Base-by-base conservation (phyloP, 495 filamentous ascomycete genomes). In the Podospora pseudocomata region DNA sequence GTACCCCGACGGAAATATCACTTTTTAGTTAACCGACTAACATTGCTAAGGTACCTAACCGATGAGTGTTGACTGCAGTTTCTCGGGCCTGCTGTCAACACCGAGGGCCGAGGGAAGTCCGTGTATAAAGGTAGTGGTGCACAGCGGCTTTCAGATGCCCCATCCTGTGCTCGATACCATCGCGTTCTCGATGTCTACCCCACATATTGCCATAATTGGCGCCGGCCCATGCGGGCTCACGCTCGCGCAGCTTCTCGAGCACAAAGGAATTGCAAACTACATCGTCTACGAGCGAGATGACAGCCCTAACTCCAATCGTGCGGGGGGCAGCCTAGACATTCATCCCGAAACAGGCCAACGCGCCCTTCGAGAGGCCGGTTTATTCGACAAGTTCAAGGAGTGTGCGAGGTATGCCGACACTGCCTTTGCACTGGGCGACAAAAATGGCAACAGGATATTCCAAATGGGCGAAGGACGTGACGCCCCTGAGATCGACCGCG, bases 321-420 rank as follows among this genome's bases (percentile, higher is more conserved):
- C 84, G 69, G 86, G 86, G 20, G 87, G 87, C 15, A 83, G 79
- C 20, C 79, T 89, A 2, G 87, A 89, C 68, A 77, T 89, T 5
- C 86, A 89, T 65, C 68, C 77, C 0, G 72, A 77, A 28, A 78
- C 80, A 0, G 87, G 87, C 0, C 83, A 86, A 34, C 78, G 71
- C 23, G 87, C 86, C 2, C 67, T 90, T 18, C 65, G 72, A n/a
- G 82, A 84, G 69, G 84, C 80, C 15, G 85, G 83, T 0, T 72
- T 90, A 5, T 79, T 73, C 55, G 76, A 80, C 4, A 75, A 84
- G 63, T 89, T 88, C 73, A 56, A 69, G 19, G 69, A 67, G 13
- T 28, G 69, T 34, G 75, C 75, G 13, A 61, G 75, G 64, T 73
- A 71, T 54, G 75, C 75, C 13, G 75, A 71, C 53, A 71, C 71